phyloP scores from a whole-genome alignment of 2,329 filamentous ascomycete genomes.

The Colletotrichum tropicicola region DNA sequence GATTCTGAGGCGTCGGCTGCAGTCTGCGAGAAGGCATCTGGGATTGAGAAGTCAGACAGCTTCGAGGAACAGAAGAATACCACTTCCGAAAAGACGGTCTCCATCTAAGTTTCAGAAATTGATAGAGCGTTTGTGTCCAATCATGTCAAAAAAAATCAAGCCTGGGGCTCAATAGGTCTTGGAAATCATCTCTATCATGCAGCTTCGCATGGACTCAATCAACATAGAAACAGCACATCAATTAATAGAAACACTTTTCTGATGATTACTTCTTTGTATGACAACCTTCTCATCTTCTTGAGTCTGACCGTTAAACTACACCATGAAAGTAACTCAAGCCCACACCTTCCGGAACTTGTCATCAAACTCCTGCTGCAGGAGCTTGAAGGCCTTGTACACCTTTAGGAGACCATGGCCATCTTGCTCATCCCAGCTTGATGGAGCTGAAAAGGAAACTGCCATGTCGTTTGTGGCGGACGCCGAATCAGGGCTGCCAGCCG shows the following conservation, averaged over 20 bases:
- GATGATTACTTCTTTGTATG: background rate
- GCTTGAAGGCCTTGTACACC: slow-evolving; percentile 67
- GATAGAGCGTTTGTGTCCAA: too few species aligned
- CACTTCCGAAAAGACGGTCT: background rate
- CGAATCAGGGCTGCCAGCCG: background rate
- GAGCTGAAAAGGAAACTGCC: too few species aligned
- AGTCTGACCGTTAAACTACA: too few species aligned
- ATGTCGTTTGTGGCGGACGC: background rate
- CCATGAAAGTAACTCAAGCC: too few species aligned
- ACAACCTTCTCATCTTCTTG: too few species aligned
- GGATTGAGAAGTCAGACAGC: background rate
- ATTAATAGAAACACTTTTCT: background rate
- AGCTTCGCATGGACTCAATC: background rate
- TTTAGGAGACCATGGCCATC: slow-evolving; percentile 58
- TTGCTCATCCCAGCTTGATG: slow-evolving; percentile 32
- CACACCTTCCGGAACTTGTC: slow-evolving; percentile 70
- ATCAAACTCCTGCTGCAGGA: slow-evolving; percentile 68
- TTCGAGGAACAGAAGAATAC: background rate
- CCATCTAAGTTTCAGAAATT: background rate
- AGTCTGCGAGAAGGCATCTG: background rate
- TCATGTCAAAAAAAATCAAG: background rate
- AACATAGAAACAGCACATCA: too few species aligned
- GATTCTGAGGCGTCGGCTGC: background rate
- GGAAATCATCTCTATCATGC: background rate
- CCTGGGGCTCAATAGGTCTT: background rate